These are phyloP conservation scores for Prorocentrum cordatum DNA, from an alignment of 169 alveolate species.

Conservation along the genomic window DNA sequence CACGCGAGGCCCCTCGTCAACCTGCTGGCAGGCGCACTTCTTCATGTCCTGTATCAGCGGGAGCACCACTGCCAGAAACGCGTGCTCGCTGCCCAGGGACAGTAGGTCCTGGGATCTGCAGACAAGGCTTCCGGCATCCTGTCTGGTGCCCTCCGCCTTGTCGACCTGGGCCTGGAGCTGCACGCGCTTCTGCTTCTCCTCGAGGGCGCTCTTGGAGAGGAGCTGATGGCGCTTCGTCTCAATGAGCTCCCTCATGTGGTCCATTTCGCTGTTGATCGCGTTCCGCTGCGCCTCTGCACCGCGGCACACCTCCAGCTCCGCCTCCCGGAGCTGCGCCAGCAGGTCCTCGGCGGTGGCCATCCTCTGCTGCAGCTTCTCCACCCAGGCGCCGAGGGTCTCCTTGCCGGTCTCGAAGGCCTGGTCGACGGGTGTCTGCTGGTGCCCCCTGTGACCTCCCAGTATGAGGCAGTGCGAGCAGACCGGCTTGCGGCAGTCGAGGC, in stretches of 20 bases:
- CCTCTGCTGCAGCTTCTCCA: not conserved
- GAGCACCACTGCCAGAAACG: not conserved
- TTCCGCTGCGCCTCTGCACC: not conserved
- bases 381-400: constrained; percentile 5
- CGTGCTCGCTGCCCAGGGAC: not conserved
- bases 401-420: not conserved
- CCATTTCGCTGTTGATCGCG: constrained; percentile 21
- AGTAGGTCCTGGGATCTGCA: not conserved
- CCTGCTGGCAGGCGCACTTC: not conserved
- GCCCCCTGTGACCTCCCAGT: not conserved
- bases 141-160: not conserved
- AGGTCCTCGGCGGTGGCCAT: not conserved
- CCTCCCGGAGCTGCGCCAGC: not conserved
- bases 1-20: not conserved
- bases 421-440: not conserved
- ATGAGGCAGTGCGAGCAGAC: constrained; percentile 5
- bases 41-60: constrained; percentile 16
- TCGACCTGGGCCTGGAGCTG: constrained; percentile 12
- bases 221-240: constrained; percentile 43
- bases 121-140: not conserved
- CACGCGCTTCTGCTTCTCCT: constrained; percentile 20
- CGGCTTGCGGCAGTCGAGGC: constrained; percentile 1
- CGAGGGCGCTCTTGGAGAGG: constrained; percentile 1
- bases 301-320: not conserved
- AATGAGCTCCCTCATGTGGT: constrained; percentile 23